These are phyloP conservation scores for Termitomyces sp. DNA, from an alignment of 768 basidiomycete species.

Conservation along the genomic window DNA sequence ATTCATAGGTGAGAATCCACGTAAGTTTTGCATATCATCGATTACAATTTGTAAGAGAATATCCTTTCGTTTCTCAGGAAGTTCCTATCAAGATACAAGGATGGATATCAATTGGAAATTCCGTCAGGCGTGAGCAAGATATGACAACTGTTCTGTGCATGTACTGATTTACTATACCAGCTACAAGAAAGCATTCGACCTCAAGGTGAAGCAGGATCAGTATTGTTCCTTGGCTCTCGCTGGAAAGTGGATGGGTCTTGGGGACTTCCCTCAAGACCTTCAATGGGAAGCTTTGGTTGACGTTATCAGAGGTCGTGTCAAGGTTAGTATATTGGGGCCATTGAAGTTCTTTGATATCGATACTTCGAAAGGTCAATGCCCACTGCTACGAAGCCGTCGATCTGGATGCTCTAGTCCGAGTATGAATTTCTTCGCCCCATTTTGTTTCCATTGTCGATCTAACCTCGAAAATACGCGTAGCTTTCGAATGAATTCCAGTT, in stretches of 20 bases:
- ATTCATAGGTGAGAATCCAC: slow-evolving; percentile 49
- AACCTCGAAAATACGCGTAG: slow-evolving; percentile 26
- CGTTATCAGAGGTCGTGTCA: slow-evolving; percentile 74
- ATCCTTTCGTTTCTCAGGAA: slow-evolving; percentile 17
- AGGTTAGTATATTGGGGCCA: slow-evolving; percentile 33
- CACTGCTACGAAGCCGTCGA: slow-evolving; percentile 66
- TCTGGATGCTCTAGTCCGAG: slow-evolving; percentile 66
- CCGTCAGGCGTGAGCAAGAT: slow-evolving; percentile 49
- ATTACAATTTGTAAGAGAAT: not conserved
- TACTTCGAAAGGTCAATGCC: slow-evolving; percentile 39
- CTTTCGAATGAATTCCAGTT: slow-evolving; percentile 85
- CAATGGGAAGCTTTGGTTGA: slow-evolving; percentile 81
- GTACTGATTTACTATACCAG: slow-evolving; percentile 23
- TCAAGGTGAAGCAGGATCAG: slow-evolving; percentile 65
- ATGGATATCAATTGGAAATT: slow-evolving; percentile 73
- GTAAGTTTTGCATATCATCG: slow-evolving; percentile 25
- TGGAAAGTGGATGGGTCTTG: slow-evolving; percentile 46
- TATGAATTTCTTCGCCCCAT: slow-evolving; percentile 18
- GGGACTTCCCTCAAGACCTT: slow-evolving; percentile 64
- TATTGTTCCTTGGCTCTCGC: slow-evolving; percentile 52
- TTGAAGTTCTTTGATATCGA: not conserved
- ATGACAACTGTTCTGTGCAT: not conserved
- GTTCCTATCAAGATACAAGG: slow-evolving; percentile 44
- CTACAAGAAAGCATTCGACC: slow-evolving; percentile 60
- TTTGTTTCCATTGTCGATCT: not conserved